Percentiles rank a stretch among this genome's conserved stretches.
Conservation (phyloP, 257 asterid species). For the Plantago elongata region DNA sequence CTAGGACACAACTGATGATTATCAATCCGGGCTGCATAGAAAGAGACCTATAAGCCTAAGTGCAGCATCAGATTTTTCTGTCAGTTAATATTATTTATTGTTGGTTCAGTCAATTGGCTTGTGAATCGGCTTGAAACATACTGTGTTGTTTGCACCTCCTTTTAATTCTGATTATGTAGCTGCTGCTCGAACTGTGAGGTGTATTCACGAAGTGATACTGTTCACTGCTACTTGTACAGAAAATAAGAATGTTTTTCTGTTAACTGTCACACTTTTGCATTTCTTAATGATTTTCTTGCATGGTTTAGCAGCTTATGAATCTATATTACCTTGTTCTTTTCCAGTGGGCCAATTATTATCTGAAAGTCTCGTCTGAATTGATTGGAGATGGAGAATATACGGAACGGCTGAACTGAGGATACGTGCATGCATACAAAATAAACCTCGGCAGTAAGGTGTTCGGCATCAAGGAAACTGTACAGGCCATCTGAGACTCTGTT, state of each 20-base stretch:
- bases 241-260: background rate
- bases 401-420: background rate
- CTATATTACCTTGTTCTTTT: conserved; percentile 2
- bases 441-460: background rate
- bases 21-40: too few species aligned
- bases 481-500: background rate
- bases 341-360: conserved; percentile 11
- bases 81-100: too few species aligned
- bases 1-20: too few species aligned
- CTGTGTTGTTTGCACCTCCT: too few species aligned
- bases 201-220: background rate
- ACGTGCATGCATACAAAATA: background rate
- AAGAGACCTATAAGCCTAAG: too few species aligned
- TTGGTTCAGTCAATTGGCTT: too few species aligned
- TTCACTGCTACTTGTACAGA: background rate
- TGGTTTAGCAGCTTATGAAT: background rate
- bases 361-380: conserved; percentile 1
- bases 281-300: background rate
- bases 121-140: too few species aligned
- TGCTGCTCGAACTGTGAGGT: background rate
- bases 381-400: background rate
- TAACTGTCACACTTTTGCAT: background rate
- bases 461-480: conserved; percentile 13
- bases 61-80: too few species aligned
- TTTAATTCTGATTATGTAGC: too few species aligned